A percentile compares a stretch with the other conserved stretches of the same genome.
Conservation (phyloP, 78 protist species). For the Creolimax fragrantissima region DNA sequence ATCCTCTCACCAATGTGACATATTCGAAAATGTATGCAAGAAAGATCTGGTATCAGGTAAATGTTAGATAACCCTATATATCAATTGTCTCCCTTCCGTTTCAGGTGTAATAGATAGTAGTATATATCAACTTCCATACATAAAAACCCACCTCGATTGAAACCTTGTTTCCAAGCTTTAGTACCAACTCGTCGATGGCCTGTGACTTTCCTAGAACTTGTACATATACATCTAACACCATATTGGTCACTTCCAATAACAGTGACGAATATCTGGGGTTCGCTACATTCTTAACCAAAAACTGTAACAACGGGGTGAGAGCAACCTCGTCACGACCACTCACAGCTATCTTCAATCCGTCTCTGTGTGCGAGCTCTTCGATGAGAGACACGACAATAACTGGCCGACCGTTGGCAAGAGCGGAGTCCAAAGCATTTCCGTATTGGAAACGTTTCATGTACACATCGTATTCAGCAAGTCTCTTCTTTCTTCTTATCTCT, state of each 20-base stretch:
- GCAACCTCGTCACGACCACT: not conserved
- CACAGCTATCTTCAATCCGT: conserved; percentile 25
- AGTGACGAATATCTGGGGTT: conserved; percentile 17
- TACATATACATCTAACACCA: conserved; percentile 23
- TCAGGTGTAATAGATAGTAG: too few species aligned
- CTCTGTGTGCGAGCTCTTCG: conserved; percentile 32
- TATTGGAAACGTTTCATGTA: conserved; percentile 29
- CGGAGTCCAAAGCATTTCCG: conserved; percentile 35
- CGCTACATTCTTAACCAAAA: not conserved
- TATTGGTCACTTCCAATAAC: not conserved
- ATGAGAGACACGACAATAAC: not conserved
- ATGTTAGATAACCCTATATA: too few species aligned
- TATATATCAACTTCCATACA: too few species aligned
- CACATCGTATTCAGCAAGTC: not conserved
- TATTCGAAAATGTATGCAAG: not conserved
- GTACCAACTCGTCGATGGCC: conserved; percentile 4
- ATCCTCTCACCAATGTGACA: not conserved
- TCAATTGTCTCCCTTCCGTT: too few species aligned
- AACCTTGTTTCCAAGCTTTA: not conserved
- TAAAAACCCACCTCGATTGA: not conserved
- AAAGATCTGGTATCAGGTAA: too few species aligned
- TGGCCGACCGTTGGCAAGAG: not conserved
- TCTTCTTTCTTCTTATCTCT: not conserved
- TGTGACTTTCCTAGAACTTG: conserved; percentile 1
- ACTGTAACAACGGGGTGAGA: conserved; percentile 36